Conservation (phyloP, 1,284 basidiomycete species). For the Rhodotorula mucilaginosa region DNA sequence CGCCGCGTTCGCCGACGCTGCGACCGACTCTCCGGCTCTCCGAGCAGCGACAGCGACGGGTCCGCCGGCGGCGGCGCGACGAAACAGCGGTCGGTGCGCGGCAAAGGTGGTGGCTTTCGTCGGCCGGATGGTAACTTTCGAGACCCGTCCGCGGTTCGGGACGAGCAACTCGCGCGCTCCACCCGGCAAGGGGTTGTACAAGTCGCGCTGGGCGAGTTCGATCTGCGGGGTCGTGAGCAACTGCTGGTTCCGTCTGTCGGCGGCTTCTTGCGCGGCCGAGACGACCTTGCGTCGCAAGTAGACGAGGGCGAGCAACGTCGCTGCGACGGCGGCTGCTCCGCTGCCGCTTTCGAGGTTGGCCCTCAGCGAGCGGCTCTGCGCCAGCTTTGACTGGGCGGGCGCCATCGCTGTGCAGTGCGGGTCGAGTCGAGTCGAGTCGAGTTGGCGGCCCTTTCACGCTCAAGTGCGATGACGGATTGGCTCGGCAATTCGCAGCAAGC, state of each 20-base stretch:
- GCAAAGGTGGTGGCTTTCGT: slow-evolving; percentile 47
- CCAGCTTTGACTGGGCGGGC: slow-evolving; percentile 23
- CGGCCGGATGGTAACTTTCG: slow-evolving; percentile 48
- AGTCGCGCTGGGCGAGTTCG: slow-evolving; percentile 41
- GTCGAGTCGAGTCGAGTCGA: too few relatives aligned
- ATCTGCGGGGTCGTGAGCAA: slow-evolving; percentile 41
- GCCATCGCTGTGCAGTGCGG: slow-evolving; percentile 14
- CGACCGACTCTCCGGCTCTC: background rate
- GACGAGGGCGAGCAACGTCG: slow-evolving; percentile 19
- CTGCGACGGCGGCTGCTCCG: slow-evolving; percentile 9
- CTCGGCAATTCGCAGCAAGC: too few relatives aligned
- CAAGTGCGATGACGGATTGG: background rate
- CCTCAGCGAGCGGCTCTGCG: background rate
- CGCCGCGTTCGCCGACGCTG: slow-evolving; percentile 2
- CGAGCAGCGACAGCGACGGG: background rate
- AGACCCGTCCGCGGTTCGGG: slow-evolving; percentile 42
- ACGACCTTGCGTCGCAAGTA: slow-evolving; percentile 19
- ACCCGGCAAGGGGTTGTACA: slow-evolving; percentile 39
- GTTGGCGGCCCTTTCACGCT: background rate
- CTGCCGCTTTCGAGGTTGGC: background rate
- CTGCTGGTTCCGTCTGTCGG: slow-evolving; percentile 11
- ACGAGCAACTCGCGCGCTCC: slow-evolving; percentile 44
- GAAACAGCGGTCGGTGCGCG: slow-evolving; percentile 44
- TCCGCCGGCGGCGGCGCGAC: background rate
- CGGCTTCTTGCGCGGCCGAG: slow-evolving; percentile 12